These are phyloP conservation scores for Nakazawaea wyomingensis DNA, from an alignment of 805 yeast genomes.

Conservation along the genomic window DNA sequence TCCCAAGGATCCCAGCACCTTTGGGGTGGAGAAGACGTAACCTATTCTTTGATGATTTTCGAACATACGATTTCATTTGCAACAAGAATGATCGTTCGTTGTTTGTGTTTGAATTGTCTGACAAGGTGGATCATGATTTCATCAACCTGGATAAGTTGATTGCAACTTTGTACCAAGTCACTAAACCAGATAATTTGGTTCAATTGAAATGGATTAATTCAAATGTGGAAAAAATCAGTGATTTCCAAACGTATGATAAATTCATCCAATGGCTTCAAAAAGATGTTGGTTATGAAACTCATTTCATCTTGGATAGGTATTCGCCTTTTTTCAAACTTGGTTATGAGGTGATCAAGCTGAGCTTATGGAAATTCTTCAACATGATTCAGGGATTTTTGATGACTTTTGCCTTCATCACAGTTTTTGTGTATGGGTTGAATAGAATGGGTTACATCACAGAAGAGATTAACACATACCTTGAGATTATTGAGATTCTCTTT, in stretches of 20 bases:
- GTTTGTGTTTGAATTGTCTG: constrained; percentile 12
- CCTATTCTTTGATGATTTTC: constrained; percentile 10
- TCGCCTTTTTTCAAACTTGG: not conserved
- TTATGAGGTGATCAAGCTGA: not conserved
- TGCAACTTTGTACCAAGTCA: constrained; percentile 13
- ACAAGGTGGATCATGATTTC: constrained; percentile 5
- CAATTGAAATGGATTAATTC: constrained; percentile 17
- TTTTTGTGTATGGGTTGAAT: not conserved
- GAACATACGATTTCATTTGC: constrained; percentile 12
- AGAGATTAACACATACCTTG: not conserved
- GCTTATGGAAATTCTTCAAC: not conserved
- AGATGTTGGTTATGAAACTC: constrained; percentile 5
- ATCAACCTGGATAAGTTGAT: constrained; percentile 12
- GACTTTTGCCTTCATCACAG: not conserved
- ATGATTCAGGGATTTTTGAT: not conserved
- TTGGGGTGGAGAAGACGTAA: not conserved
- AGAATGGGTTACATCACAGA: not conserved
- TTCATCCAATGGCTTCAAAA: constrained; percentile 16
- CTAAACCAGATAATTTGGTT: constrained; percentile 11
- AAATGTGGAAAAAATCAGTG: constrained; percentile 9
- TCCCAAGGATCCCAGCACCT: not conserved
- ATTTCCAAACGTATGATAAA: constrained; percentile 12
- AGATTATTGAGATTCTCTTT: not conserved
- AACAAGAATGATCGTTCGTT: constrained; percentile 5
- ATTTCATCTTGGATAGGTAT: not conserved